phyloP scores from a whole-genome alignment of 2,329 filamentous ascomycete species.

The Trichophyton verrucosum region DNA sequence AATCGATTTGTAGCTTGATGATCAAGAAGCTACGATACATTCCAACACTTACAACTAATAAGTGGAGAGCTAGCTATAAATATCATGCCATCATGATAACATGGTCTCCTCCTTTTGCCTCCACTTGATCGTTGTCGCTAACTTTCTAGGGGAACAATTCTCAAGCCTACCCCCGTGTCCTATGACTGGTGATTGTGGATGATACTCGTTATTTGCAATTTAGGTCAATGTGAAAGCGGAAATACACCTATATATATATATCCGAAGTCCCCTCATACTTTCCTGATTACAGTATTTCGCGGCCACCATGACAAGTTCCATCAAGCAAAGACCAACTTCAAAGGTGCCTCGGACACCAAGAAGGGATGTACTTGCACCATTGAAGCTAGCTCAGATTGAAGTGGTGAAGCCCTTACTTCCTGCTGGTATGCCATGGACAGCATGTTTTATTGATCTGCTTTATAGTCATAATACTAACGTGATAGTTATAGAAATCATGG shows the following conservation, averaged over 20 bases:
- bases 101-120: neutral
- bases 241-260: neutral
- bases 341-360: conserved; percentile 25
- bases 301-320: neutral
- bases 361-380: conserved; percentile 54
- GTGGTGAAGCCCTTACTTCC: conserved; percentile 67
- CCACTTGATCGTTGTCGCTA: neutral
- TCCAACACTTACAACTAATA: no score
- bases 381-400: conserved; percentile 70
- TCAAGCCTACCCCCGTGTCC: neutral
- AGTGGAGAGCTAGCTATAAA: no score
- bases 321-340: conserved; percentile 15
- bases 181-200: no score
- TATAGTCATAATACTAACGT: conserved; percentile 11
- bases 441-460: neutral
- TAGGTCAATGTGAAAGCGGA: neutral
- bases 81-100: neutral
- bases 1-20: no score
- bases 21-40: no score
- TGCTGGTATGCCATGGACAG: conserved; percentile 48
- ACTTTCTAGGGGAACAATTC: neutral
- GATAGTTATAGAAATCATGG: conserved; percentile 59
- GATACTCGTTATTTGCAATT: neutral
- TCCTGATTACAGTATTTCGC: neutral
- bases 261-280: neutral